A percentile compares a stretch with the other conserved stretches of the same genome.
These are phyloP conservation scores for Yueomyces sinensis DNA, from an alignment of 805 yeast genomes.

Conservation along the genomic window DNA sequence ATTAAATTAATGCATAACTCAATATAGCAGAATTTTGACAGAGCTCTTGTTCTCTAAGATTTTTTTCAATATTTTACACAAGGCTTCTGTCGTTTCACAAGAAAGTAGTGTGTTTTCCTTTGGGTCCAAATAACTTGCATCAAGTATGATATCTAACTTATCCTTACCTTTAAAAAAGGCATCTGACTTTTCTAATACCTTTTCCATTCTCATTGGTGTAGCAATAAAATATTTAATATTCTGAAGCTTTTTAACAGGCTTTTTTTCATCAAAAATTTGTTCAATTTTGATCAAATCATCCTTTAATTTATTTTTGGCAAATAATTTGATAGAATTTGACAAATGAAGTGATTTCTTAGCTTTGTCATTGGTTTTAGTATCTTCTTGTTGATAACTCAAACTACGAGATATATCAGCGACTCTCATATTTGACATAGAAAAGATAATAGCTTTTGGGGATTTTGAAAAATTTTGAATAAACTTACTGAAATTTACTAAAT, in stretches of 20 bases:
- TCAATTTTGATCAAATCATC: conserved; percentile 36
- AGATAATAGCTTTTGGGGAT: conserved; percentile 31
- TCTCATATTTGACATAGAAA: conserved; percentile 68
- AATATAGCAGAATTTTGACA: conserved; percentile 21
- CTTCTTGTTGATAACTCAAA: conserved; percentile 27
- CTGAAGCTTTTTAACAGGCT: conserved; percentile 6
- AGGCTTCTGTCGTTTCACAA: conserved; percentile 14
- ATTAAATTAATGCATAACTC: too few relatives aligned
- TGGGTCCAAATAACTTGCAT: conserved; percentile 22
- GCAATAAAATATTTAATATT: conserved; percentile 17
- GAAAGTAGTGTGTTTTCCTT: conserved; percentile 18
- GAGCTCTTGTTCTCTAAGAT: conserved; percentile 22
- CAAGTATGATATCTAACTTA: conserved; percentile 22
- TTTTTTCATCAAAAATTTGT: conserved; percentile 6
- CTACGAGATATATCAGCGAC: conserved; percentile 78
- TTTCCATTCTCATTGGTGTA: conserved; percentile 22
- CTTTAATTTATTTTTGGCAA: conserved; percentile 58
- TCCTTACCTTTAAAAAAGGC: conserved; percentile 23
- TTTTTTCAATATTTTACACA: conserved; percentile 16
- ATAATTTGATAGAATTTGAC: conserved; percentile 48
- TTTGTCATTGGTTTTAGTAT: too few relatives aligned
- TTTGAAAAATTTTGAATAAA: conserved; percentile 42
- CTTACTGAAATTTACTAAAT: conserved; percentile 38
- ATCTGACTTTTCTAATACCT: conserved; percentile 15
- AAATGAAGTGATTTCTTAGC: too few relatives aligned